Evolutionary conservation across 768 basidiomycete genomes (phyloP), one percentile per base, ranked within the genome.

Genomic region (Lactifluus hygrophoroides): DNA sequence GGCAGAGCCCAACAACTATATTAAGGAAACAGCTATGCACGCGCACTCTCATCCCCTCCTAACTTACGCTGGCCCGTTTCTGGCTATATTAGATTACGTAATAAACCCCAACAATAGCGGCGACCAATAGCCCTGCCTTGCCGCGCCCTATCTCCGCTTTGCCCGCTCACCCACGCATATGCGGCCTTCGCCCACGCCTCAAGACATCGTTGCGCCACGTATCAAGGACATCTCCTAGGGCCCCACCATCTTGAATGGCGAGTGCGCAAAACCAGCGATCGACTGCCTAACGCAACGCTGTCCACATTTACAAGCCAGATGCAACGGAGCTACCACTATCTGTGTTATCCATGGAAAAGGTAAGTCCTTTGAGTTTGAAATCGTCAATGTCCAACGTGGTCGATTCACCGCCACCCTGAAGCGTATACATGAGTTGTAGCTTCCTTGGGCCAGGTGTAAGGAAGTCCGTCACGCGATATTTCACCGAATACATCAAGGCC

Each of bases 341-440:
- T 6, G 94, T 97, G 75, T 97, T 97, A 77, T 98, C 97, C 96
- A 98, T 98, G 69, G 85, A 81, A 81, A 99, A 83, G 4, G 94
- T 94, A 30, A 97, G 90, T 65, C 96, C 96, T 56, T 80, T 80
- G 27, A 86, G 91, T 71, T 90, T 85, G 79, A 97, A 99, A 73
- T 97, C 86, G 66, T 90, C 97, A 38, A 99, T 93, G 62, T 94
- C 76, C 69, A 97, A 72, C 14, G 75, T 75, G 11, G 82, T 87
- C 42, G 75, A 76, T 28, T 79, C 71, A 17, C 81, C 76, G 14
- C 94, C 91, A 61, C 87, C 84, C 5, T 77, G 74, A 3, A 96
- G 95, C 5, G 84, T 91, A 74, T 84, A 98, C 17, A 95, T 82
- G 17, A 98, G 80, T 73, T 96, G 90, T 21, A 99, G 79, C 73